Evolutionary conservation across 192 early-diverging fungal genomes (phyloP), one percentile per base, ranked within the genome.

Genomic region (Umbelopsis sp.): DNA sequence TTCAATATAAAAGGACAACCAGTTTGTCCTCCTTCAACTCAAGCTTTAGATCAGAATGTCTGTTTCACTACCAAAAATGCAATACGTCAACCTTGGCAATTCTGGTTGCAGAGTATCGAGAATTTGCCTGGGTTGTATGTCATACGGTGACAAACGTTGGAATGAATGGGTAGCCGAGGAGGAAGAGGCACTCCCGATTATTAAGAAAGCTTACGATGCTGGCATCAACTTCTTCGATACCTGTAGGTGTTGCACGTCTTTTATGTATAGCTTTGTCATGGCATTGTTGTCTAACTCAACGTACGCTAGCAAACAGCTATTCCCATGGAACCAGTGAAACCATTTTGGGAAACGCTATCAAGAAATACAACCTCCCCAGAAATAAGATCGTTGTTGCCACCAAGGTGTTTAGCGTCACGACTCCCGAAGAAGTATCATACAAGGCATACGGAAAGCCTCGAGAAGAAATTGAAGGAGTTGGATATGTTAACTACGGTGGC

Each of bases 141-240:
- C 80, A 14, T 87, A 69, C 50, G 81, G 82, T 12, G 49, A 34
- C n/a, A 68, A 54, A 12, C 34, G 59, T 25, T 88, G 86, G 86
- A 31, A 12, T 14, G 25, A 32, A 8, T 88, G 84, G 84, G 76
- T 88, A 4, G 49, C 76, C 25, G 75, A 87, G 53, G 80, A 85
- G 54, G 76, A 56, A 14, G 75, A 85, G 43, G 59, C 80, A 14
- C 32, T 80, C 62, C 77, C 31, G 50, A 53, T 76, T 34, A 86
- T 85, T 71, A 79, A 76, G 74, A 83, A 81, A 10, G 89, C 90
- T 0, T 92, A 82, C 69, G 83, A 91, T 34, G 71, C 80, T 51
- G 94, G 94, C 62, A 87, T 93, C 81, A 93, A 93, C 83, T 91
- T 91, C 70, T 95, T 95, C 71, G 82, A 91, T 75, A 87, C 89